Base-by-base conservation (phyloP, 2,329 filamentous ascomycete genomes). In the Cryphonectria japonica region DNA sequence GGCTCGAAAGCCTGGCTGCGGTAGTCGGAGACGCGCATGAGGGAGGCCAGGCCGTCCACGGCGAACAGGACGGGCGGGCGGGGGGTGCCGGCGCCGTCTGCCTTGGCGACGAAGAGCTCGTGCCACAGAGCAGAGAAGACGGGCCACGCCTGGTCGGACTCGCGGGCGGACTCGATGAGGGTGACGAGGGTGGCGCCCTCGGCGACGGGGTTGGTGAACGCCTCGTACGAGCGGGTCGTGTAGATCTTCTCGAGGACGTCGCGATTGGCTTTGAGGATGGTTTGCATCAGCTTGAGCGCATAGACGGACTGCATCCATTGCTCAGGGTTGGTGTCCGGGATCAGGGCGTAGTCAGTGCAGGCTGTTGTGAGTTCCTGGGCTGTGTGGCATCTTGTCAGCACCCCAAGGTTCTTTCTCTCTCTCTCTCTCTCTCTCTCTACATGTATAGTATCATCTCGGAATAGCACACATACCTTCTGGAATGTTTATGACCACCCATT, bases 401-500 rank as follows among this genome's bases (percentile, higher is more conserved):
- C 26, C 22, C 3, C 26, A 9, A 60, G 13, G 52, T 13, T 7
- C 29, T 26, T 4, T 34, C 7, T 34, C 11, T 16, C 26, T 16
- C 6, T 34, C 34, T 16, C 6, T 34, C 34, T 19, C 29, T 26
- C 13, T 34, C 6, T 34, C 13, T 16, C 29, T 16, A 37, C 4
- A 7, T 34, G 22, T 3, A 59, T 26, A 26, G 52, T 26, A 50
- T 22, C n/a, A 50, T 22, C n/a, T 32, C 3, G 26, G 1, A 46
- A 32, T n/a, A 50, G 46, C 46, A 14, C 65, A 77, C 86, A 76
- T 85, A 97, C 95, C 92, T 83, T 99, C 94, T 52, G 96, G 95
- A 67, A 98, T 87, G 78, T 93, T 92, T 71, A 99, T 86, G 63
- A 98, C 94, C 61, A 97, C 86, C 94, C 95, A 98, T 39, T 92